Evolutionary conservation across 2,329 filamentous ascomycete species (phyloP), one percentile per base, ranked within the genome.

Genomic region (Xylariales sp.): DNA sequence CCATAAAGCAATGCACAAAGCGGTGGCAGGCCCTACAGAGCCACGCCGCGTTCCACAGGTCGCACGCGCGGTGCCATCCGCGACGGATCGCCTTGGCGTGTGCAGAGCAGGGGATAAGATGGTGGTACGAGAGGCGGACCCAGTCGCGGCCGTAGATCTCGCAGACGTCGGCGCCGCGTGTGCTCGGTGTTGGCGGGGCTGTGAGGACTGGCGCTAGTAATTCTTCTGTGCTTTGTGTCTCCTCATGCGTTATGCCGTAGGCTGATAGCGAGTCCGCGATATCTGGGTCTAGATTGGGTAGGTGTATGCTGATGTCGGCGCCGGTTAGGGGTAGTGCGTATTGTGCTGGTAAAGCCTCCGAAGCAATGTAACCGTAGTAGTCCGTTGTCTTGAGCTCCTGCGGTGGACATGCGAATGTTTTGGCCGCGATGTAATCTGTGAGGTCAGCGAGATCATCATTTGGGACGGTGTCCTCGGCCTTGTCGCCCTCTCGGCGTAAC

Each of bases 11-110:
- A 82, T 97, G 93, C 77, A 97, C 92, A 77, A 93, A 94, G 49
- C 86, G 88, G 82, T 97, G 93, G 75, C 93, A 97, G 2, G 93
- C 91, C 57, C 93, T 85, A 79, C 93, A 97, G 72, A 97, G 80
- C 93, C 93, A 97, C 12, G 93, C 93, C 23, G 96, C 93, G 76
- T 89, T 93, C 74, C 92, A 89, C 78, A 97, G 78, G 80, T 89
- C 87, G 78, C 92, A 91, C 69, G 89, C 87, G 3, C 86, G 85
- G 81, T 94, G 92, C 93, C 93, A 97, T 0, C 91, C 91, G 49
- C 92, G 84, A 82, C 92, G 93, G 46, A 93, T 78, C 3, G 87
- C 92, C 77, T 93, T 93, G 7, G 86, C 89, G 79, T 97, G 93
- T 67, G 93, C 89, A 50, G 87, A 86, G 48, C 89, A 86, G n/a